Evolutionary conservation across 140 eudicot genomes (phyloP).

Genomic region (Cichorium intybus): DNA sequence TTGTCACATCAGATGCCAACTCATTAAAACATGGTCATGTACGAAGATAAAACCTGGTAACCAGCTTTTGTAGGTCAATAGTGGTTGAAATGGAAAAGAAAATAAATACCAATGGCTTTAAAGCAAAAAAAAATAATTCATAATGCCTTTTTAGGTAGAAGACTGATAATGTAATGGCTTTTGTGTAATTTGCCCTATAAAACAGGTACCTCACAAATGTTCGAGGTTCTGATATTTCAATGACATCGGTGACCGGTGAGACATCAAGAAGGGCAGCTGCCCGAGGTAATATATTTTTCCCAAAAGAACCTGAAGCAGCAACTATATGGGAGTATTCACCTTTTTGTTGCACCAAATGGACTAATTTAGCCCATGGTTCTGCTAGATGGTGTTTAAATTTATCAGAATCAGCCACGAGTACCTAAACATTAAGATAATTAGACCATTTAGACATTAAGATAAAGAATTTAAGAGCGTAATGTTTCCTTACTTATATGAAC

Average conservation of each 20-base stretch:
- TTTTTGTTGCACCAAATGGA: constrained; percentile 60
- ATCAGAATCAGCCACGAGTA: constrained; percentile 76
- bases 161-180: no score
- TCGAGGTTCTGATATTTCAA: constrained; percentile 49
- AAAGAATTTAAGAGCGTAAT: neutral
- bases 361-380: constrained; percentile 79
- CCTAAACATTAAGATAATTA: constrained; percentile 35
- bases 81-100: no score
- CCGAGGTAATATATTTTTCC: constrained; percentile 85
- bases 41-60: no score
- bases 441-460: constrained; percentile 1
- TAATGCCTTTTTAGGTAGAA: no score
- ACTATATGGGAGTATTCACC: constrained; percentile 68
- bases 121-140: no score
- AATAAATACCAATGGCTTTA: no score
- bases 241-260: constrained; percentile 85
- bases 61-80: no score
- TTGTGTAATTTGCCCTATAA: no score
- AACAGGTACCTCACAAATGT: constrained; percentile 62
- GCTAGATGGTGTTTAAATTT: constrained; percentile 61
- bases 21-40: no score
- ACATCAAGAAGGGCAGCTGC: constrained; percentile 93
- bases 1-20: no score
- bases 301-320: constrained; percentile 77
- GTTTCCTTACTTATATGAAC: neutral